A percentile compares a stretch with the other conserved stretches of the same genome.
Conservation (phyloP, 2,329 filamentous ascomycete species). For the Pyrenophora graminea region DNA sequence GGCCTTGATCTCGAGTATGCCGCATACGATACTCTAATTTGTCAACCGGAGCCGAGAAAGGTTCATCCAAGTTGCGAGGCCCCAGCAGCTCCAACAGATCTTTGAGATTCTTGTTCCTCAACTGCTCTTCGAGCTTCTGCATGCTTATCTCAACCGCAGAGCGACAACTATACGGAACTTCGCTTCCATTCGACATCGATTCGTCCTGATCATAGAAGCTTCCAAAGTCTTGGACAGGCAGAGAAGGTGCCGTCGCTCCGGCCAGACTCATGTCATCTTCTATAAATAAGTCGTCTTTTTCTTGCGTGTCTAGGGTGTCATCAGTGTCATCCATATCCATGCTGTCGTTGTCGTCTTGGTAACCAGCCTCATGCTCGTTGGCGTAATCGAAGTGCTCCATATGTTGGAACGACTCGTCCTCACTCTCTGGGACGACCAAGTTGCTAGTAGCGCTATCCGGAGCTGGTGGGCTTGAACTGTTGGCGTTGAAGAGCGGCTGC, state of each 20-base stretch:
- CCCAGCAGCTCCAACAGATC: too few species aligned
- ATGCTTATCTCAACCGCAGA: not conserved
- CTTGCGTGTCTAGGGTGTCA: not conserved
- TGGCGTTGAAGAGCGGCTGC: not conserved
- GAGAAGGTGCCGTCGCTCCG: not conserved
- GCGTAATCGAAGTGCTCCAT: not conserved
- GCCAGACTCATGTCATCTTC: constrained; percentile 17
- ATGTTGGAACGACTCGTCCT: not conserved
- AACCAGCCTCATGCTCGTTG: constrained; percentile 16
- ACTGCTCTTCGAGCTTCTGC: not conserved
- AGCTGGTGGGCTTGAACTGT: too few species aligned
- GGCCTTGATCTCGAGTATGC: too few species aligned
- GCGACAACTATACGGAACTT: not conserved
- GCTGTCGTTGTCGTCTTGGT: constrained; percentile 24
- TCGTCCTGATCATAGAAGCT: not conserved
- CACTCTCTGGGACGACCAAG: not conserved
- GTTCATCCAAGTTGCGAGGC: too few species aligned
- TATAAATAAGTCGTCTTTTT: constrained; percentile 1
- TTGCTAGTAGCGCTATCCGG: not conserved
- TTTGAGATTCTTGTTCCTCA: too few species aligned
- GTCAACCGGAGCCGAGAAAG: too few species aligned
- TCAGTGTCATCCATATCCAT: constrained; percentile 22
- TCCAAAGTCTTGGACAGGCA: not conserved
- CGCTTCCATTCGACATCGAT: not conserved
- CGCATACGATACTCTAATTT: too few species aligned